Evolutionary conservation across 495 filamentous ascomycete genomes (phyloP), one percentile per base, ranked within the genome.

Genomic region (Penicillium canescens): DNA sequence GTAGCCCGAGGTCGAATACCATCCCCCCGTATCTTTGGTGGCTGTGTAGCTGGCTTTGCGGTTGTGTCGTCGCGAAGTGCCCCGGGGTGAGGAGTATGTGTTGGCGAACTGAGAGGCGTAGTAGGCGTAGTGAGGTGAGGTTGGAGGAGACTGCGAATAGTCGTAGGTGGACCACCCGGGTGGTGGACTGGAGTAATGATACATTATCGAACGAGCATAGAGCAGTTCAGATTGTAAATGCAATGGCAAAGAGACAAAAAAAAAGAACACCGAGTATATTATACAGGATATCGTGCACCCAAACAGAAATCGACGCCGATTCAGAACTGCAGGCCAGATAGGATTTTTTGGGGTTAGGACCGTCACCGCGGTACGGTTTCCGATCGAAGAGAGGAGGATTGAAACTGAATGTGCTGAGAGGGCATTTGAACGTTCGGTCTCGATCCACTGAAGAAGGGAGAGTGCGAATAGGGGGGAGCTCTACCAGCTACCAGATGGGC

Each of bases 231-330:
- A 40, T 55, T 52, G 42, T 52, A 40, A 50, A 62, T 43, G 50
- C 56, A 55, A 60, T 53, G 61, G 52, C 40, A 59, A 58, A 39
- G 54, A 49, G 50, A 45, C 31, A 50, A 56, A 54, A 57, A 55
- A 60, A 61, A 55, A 61, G 55, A 59, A 46, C 69, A 63, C 69
- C 66, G 57, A 61, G 57, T 72, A 74, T 76, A 78, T 74, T 73
- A 70, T 78, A 78, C 75, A 77, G 72, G 73, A 72, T 77, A 77
- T 76, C 71, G 68, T 67, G 62, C 65, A 71, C 63, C 65, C 53
- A 70, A 73, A 60, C 65, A 63, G 67, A 68, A 64, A 55, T 51
- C 33, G 71, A 76, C 71, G 71, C 71, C 69, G 70, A 62, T 55
- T 37, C 50, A 52, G 37, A 48, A 57, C 41, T 43, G 40, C 40